Evolutionary conservation across 192 early-diverging fungal genomes (phyloP).

Genomic region (Entomortierella chlamydospora): DNA sequence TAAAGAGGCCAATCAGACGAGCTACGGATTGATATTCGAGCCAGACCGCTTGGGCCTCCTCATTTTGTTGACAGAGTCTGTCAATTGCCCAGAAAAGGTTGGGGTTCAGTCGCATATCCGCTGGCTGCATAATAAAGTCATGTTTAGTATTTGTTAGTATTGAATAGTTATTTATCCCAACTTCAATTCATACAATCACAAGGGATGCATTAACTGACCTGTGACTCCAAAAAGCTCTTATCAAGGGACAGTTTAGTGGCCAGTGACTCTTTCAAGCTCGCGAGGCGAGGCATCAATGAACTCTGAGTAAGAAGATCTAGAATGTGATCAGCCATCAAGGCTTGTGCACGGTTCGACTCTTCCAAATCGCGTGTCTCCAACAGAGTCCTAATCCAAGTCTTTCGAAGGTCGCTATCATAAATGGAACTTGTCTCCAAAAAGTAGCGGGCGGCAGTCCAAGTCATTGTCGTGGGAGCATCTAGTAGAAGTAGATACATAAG

Average conservation of each 20-base stretch:
- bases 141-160: constrained; percentile 4
- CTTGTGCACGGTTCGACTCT: constrained; percentile 36
- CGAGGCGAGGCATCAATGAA: constrained; percentile 38
- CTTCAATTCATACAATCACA: too few species aligned
- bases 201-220: constrained; percentile 34
- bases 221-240: constrained; percentile 25
- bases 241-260: constrained; percentile 29
- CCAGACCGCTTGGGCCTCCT: constrained; percentile 23
- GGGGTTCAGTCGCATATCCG: constrained; percentile 45
- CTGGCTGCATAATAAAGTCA: constrained; percentile 19
- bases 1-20: constrained; percentile 38
- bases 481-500: constrained; percentile 57
- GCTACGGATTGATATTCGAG: constrained; percentile 41
- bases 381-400: constrained; percentile 58
- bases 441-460: constrained; percentile 49
- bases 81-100: constrained; percentile 51
- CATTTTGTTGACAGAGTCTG: constrained; percentile 21
- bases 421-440: constrained; percentile 65
- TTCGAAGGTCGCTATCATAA: constrained; percentile 55
- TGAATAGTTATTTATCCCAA: too few species aligned
- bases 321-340: constrained; percentile 34
- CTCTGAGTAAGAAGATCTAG: constrained; percentile 23
- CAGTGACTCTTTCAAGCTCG: constrained; percentile 14
- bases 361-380: constrained; percentile 35
- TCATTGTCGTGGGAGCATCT: constrained; percentile 27